Percentiles rank a stretch among this genome's conserved stretches.
These are phyloP conservation scores for Daldinia bambusicola DNA, from an alignment of 495 filamentous ascomycete species.

Conservation along the genomic window DNA sequence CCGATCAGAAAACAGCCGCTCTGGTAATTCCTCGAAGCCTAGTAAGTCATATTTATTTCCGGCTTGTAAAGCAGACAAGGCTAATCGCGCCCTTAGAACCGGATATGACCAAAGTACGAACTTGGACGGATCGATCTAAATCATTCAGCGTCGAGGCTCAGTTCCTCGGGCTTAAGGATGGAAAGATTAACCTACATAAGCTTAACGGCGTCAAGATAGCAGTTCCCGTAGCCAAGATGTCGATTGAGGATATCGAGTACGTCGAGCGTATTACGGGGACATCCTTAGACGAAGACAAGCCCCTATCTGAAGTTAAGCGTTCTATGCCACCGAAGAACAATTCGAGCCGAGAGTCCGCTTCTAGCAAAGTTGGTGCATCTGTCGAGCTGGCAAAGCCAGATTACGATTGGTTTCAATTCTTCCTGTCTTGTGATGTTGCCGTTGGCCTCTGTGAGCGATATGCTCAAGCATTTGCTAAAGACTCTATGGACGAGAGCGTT, in stretches of 20 bases:
- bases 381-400: slow-evolving; percentile 71
- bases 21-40: slow-evolving; percentile 67
- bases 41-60: slow-evolving; percentile 66
- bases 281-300: slow-evolving; percentile 96
- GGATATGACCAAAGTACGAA: slow-evolving; percentile 82
- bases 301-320: slow-evolving; percentile 79
- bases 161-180: slow-evolving; percentile 91
- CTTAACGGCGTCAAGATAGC: slow-evolving; percentile 98
- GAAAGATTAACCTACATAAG: slow-evolving; percentile 98
- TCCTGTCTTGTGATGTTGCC: slow-evolving; percentile 88
- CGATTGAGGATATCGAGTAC: slow-evolving; percentile 91
- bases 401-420: slow-evolving; percentile 99
- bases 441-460: slow-evolving; percentile 94
- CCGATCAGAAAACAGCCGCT: slow-evolving; percentile 56
- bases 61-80: neutral
- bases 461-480: slow-evolving; percentile 82
- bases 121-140: slow-evolving; percentile 93
- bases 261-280: slow-evolving; percentile 87
- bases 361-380: slow-evolving; percentile 56
- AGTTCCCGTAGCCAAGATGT: slow-evolving; percentile 94
- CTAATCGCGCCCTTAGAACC: slow-evolving; percentile 67
- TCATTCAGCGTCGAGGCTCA: slow-evolving; percentile 98
- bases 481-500: slow-evolving; percentile 95
- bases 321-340: slow-evolving; percentile 47
- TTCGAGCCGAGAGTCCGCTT: slow-evolving; percentile 38